Base-by-base conservation (phyloP, 257 asterid genomes). In the Anisodus tanguticus region DNA sequence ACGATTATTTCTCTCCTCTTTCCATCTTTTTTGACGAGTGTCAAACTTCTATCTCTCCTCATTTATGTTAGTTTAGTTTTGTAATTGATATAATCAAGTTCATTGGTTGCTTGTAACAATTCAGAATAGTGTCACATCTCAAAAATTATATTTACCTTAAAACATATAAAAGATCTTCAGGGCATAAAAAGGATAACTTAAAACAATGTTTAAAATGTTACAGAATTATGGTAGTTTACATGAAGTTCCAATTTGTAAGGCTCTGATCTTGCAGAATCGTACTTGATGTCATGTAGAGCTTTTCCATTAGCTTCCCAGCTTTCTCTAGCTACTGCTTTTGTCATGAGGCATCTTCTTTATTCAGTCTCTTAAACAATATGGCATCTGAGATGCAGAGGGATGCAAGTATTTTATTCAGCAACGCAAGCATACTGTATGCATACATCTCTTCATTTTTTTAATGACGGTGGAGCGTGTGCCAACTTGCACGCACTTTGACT, bases 211-310 rank as follows among this genome's bases (percentile, higher is more conserved):
- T 10, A 43, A 3, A 70, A 71, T 43, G 79, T 71, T 17, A 13
- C 37, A n/a, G 57, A 43, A n/a, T 43, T 71, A n/a, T n/a, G 79
- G 3, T 71, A 49, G 62, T 11, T 74, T 7, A 74, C 62, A 74
- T 49, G 62, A 51, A 12, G 22, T 74, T 74, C 22, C 45, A 11
- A 74, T 49, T 74, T 51, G 45, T 49, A 74, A 49, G 45, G 45
- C 62, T 22, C 81, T 51, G 47, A 51, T 49, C 19, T 51, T 49
- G 63, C 47, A 22, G 17, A 76, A 9, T 76, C 47, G 26, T 51
- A 12, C 81, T 51, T 76, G 81, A 76, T n/a, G 4, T 22, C 63
- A 26, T 22, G 22, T 76, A 26, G 13, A 76, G 81, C 81, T 76
- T 51, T 49, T 26, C 45, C 47, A 51, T 3, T 74, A 74, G 81